These are phyloP conservation scores for Volvox reticuliferus DNA, from an alignment of 139 green algal genomes.

Conservation along the genomic window DNA sequence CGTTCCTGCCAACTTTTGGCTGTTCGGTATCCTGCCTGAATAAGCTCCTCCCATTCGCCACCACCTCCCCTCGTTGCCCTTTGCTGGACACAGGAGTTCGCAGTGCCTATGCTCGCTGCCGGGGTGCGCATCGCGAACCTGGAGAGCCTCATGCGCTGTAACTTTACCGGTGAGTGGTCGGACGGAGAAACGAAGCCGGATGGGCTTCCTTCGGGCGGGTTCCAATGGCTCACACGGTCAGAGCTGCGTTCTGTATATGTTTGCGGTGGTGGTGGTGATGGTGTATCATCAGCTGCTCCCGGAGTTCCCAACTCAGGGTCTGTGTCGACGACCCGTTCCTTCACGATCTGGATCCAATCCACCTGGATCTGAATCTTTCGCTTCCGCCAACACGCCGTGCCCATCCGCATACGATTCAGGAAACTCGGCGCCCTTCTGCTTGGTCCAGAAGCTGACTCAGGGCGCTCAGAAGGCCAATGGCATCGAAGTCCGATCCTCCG, in stretches of 20 bases:
- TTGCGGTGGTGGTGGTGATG: no score
- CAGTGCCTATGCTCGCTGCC: conserved; percentile 27
- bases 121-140: conserved; percentile 26
- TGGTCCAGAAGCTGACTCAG: conserved; percentile 24
- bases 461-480: background rate
- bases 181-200: no score
- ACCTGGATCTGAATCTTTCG: no score
- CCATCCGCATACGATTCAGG: background rate
- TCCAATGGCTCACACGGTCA: no score
- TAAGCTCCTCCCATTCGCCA: no score
- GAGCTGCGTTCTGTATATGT: no score
- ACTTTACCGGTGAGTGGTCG: conserved; percentile 4
- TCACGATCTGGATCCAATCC: no score
- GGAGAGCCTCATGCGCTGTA: conserved; percentile 9
- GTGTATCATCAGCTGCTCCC: no score
- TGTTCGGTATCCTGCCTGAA: background rate
- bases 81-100: conserved; percentile 14
- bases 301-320: no score
- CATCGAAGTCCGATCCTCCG: background rate
- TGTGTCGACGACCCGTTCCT: no score
- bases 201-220: no score
- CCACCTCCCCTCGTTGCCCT: background rate
- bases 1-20: background rate
- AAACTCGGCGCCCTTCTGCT: conserved; percentile 24
- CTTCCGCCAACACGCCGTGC: no score